Evolutionary conservation across 371 early-diverging fungal genomes (phyloP), one percentile per base, ranked within the genome.

Genomic region (Apophysomyces elegans): DNA sequence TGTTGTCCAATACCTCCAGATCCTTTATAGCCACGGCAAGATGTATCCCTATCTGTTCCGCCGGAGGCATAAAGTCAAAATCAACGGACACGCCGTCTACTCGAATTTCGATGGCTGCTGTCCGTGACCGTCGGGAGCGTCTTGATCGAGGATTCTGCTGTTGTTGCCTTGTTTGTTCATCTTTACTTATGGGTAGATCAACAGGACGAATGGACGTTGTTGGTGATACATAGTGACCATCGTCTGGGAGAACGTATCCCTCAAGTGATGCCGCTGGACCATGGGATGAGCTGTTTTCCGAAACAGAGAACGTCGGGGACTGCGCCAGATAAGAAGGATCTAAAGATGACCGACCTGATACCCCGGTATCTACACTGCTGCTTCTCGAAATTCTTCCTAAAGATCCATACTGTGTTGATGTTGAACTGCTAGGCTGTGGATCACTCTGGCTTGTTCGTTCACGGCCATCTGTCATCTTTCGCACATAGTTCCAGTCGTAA

Each of bases 1-100:
- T 76, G 67, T 93, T 86, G 64, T 95, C 96, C 58, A 92, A 81
- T 14, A 95, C 85, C 60, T 94, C 94, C 18, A 93, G 66, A 47
- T 93, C 90, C 18, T 80, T 75, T 4, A 94, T 77, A 11, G 65
- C 59, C 0, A 92, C 41, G 2, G 76, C 67, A 7, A 89, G 66
- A 32, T 84, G 81, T 8, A 85, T 74, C 0, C 88, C 87, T 4
- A 74, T 76, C 16, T 75, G 72, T 8, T 84, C 76, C 0, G 77
- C 69, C 4, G 63, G 57, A 0, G 89, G 81, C 75, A 85, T 88
- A 14, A 82, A 43, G 62, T 92, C 88, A 59, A 86, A 80, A 14
- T 86, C 86, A 1, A 89, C 37, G 26, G 79, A 82, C 11, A 91
- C 44, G 14, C 71, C 76, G 5, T 83, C 77, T 1, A 86, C 65